Conservation (phyloP, 177 flowering plant genomes). For the Vitis hybrid region DNA sequence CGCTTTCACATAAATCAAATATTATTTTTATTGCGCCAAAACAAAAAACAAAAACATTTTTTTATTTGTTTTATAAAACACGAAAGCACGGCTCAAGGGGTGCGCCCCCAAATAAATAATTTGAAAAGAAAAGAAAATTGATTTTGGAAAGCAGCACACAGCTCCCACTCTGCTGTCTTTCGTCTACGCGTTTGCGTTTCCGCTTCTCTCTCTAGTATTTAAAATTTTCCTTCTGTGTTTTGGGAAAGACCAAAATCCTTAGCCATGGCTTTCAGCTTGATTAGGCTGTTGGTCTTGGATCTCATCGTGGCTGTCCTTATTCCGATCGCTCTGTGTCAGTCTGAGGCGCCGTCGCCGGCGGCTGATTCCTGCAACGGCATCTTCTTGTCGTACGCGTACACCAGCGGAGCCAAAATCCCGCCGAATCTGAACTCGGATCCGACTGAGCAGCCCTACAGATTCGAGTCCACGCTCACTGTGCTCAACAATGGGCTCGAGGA, state of each 20-base stretch:
- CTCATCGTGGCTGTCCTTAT: not conserved
- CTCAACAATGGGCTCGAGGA: slow-evolving; percentile 49
- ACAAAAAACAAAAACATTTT: no score
- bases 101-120: not conserved
- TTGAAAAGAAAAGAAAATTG: not conserved
- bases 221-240: not conserved
- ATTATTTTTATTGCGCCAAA: no score
- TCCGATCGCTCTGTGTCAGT: slow-evolving; percentile 7
- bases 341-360: slow-evolving; percentile 29
- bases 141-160: not conserved
- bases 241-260: not conserved
- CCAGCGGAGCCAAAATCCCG: slow-evolving; percentile 22
- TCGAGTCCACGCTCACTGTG: slow-evolving; percentile 45
- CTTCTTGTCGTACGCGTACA: slow-evolving; percentile 43
- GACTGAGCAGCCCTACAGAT: slow-evolving; percentile 46
- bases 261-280: slow-evolving; percentile 3
- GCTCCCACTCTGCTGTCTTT: slow-evolving; percentile 18
- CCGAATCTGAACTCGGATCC: slow-evolving; percentile 31
- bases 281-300: not conserved
- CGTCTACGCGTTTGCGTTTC: slow-evolving; percentile 7
- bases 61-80: no score
- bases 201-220: not conserved
- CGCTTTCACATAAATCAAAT: no score
- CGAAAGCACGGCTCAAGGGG: not conserved
- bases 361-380: slow-evolving; percentile 46